Evolutionary conservation across 148 eudicot species (phyloP).

Genomic region (Rheum nobile): DNA sequence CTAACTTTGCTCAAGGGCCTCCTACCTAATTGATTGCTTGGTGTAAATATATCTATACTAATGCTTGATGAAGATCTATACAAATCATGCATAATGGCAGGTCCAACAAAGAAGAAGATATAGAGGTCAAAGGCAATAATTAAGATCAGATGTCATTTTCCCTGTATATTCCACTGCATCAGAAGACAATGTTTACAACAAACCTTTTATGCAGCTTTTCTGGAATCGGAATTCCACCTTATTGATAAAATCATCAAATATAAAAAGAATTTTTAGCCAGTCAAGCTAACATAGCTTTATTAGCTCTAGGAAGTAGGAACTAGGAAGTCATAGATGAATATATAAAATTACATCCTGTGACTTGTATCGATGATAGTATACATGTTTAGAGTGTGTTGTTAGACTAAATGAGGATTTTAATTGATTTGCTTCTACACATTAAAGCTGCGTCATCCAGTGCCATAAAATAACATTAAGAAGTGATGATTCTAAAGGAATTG

Average conservation of each 20-base stretch:
- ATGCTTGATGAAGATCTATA: not conserved
- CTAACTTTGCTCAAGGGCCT: not conserved
- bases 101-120: not conserved
- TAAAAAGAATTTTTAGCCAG: not conserved
- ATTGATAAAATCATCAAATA: not conserved
- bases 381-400: not conserved
- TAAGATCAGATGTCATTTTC: not conserved
- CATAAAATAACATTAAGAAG: not conserved
- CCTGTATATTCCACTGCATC: not conserved
- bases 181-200: not conserved
- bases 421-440: not conserved
- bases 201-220: not conserved
- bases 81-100: not conserved
- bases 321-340: not conserved
- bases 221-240: not conserved
- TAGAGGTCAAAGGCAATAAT: not conserved
- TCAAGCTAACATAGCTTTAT: not conserved
- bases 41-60: not conserved
- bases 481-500: not conserved
- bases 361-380: not conserved
- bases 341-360: not conserved
- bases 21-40: not conserved
- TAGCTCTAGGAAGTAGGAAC: not conserved
- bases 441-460: not conserved
- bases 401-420: not conserved